Evolutionary conservation across 441 rosid genomes (phyloP).

Genomic region (Omphalea diandra): DNA sequence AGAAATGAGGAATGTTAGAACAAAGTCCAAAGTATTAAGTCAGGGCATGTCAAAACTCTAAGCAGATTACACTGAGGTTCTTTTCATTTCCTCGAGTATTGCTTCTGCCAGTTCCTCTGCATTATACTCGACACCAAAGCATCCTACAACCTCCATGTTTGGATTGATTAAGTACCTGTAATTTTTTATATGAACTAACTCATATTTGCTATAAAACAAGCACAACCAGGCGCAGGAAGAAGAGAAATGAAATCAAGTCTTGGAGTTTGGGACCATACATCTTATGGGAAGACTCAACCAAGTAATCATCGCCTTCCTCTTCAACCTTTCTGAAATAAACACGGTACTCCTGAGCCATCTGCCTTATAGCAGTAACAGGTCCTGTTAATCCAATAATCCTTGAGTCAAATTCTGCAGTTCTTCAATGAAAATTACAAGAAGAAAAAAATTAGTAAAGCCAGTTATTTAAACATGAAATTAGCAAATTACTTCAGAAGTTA

Average conservation of each 20-base stretch:
- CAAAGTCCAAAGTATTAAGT: no score
- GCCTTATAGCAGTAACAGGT: constrained; percentile 55
- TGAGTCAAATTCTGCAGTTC: constrained; percentile 64
- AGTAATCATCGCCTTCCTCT: constrained; percentile 88
- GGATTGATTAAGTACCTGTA: constrained; percentile 80
- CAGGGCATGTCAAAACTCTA: neutral
- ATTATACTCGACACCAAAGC: constrained; percentile 75
- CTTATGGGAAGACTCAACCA: constrained; percentile 73
- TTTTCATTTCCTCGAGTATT: constrained; percentile 48
- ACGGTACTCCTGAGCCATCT: constrained; percentile 85
- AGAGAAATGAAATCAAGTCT: neutral
- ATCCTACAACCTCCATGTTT: constrained; percentile 68
- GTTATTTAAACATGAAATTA: neutral
- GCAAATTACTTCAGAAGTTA: neutral
- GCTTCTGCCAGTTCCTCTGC: constrained; percentile 61
- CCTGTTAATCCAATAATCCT: constrained; percentile 80
- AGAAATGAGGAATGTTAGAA: neutral
- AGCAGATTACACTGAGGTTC: neutral
- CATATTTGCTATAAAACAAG: neutral
- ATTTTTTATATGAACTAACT: neutral
- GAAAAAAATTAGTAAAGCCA: constrained; percentile 10
- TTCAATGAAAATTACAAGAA: constrained; percentile 13
- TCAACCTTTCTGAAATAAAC: constrained; percentile 74
- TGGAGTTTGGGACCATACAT: constrained; percentile 45
- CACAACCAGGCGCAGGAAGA: neutral